phyloP scores from a whole-genome alignment of 1,284 basidiomycete species.

The Boletus semigastroideus region DNA sequence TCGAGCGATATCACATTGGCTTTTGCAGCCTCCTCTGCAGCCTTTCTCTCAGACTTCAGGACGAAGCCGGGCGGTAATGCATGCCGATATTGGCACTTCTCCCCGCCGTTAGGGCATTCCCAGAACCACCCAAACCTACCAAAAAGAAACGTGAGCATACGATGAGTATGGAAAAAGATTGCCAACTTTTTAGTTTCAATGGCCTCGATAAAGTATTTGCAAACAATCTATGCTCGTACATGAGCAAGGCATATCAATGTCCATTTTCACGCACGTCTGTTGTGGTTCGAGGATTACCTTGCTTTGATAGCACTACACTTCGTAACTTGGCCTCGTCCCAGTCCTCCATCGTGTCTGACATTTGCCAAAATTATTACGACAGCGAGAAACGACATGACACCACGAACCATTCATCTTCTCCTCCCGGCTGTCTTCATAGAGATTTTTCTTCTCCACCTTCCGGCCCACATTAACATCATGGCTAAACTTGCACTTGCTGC shows the following conservation, averaged over 20 bases:
- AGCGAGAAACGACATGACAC: conserved; percentile 1
- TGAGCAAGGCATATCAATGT: conserved; percentile 5
- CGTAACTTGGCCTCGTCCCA: conserved; percentile 97
- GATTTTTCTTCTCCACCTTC: conserved; percentile 95
- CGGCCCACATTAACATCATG: conserved; percentile 88
- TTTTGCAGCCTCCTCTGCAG: conserved; percentile 81
- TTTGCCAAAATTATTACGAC: conserved; percentile 7
- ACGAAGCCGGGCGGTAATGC: conserved; percentile 95
- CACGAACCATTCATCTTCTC: conserved; percentile 72
- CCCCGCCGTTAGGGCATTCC: conserved; percentile 82
- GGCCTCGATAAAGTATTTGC: conserved; percentile 96
- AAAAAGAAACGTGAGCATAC: not conserved
- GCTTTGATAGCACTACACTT: conserved; percentile 85
- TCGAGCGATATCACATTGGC: conserved; percentile 91
- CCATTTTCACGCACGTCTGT: conserved; percentile 72
- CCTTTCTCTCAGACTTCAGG: conserved; percentile 89
- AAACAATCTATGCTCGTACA: conserved; percentile 73
- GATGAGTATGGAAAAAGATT: conserved; percentile 19
- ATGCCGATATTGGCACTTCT: conserved; percentile 93
- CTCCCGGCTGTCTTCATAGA: conserved; percentile 90
- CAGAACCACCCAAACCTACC: conserved; percentile 88
- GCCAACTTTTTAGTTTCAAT: conserved; percentile 89
- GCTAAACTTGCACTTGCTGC: conserved; percentile 93
- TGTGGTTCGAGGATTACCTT: conserved; percentile 87
- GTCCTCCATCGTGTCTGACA: conserved; percentile 92